Conservation (phyloP, 805 yeast genomes). For the Lipomyces chichibuensis region DNA sequence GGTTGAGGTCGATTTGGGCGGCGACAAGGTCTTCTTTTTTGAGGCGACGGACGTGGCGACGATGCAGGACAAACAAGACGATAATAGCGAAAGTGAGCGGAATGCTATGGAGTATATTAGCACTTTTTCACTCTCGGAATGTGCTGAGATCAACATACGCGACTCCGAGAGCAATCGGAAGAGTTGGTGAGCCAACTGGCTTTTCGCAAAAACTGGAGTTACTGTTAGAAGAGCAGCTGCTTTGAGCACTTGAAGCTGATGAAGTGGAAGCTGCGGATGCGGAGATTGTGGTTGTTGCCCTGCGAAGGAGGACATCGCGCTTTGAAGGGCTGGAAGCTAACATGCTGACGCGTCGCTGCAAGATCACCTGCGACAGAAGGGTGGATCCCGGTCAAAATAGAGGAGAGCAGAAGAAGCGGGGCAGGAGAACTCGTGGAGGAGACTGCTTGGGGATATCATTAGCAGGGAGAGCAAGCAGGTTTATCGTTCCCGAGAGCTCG, state of each 20-base stretch:
- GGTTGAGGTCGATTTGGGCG: constrained; percentile 45
- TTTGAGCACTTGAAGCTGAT: constrained; percentile 7
- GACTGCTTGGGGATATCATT: too few relatives aligned
- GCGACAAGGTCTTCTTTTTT: constrained; percentile 45
- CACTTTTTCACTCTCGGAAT: not conserved
- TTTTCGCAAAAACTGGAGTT: constrained; percentile 22
- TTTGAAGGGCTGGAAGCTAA: not conserved
- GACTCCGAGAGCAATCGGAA: constrained; percentile 34
- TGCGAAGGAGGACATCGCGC: not conserved
- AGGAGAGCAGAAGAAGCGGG: not conserved
- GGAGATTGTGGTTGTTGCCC: constrained; percentile 3
- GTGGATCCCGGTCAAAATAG: not conserved
- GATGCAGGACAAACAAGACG: constrained; percentile 42
- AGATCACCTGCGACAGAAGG: not conserved
- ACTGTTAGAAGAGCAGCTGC: constrained; percentile 10
- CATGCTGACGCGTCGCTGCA: not conserved
- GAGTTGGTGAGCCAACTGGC: constrained; percentile 23
- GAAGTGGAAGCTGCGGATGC: constrained; percentile 16
- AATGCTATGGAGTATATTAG: constrained; percentile 41
- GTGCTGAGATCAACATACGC: constrained; percentile 20
- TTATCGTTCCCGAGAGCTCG: too few relatives aligned
- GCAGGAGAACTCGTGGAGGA: not conserved
- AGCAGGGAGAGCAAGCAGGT: too few relatives aligned
- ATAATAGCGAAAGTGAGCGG: constrained; percentile 45
- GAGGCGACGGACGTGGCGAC: constrained; percentile 42